Conservation (phyloP, 345 rosid species). For the Excoecaria agallocha region DNA sequence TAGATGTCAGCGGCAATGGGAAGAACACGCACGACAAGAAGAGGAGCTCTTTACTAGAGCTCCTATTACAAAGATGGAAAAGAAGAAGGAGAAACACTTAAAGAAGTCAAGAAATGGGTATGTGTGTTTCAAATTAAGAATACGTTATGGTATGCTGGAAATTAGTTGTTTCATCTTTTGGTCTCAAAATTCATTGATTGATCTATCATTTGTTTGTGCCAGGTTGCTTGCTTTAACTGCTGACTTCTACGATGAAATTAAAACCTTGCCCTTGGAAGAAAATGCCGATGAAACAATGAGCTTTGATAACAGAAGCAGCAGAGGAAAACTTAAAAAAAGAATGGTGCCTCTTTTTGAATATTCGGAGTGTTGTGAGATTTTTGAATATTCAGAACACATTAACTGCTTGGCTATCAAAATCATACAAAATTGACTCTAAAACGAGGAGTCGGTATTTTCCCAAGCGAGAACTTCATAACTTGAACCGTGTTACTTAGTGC, state of each 20-base stretch:
- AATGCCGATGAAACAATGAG: conserved; percentile 29
- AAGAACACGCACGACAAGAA: conserved; percentile 61
- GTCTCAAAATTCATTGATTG: background rate
- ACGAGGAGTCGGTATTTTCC: no score
- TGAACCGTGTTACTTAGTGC: no score
- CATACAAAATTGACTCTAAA: no score
- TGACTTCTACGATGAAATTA: conserved; percentile 64
- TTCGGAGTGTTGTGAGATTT: no score
- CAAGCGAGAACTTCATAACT: no score
- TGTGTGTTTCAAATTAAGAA: conserved; percentile 9
- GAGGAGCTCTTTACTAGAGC: conserved; percentile 80
- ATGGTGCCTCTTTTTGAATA: conserved; percentile 42
- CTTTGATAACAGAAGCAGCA: conserved; percentile 25
- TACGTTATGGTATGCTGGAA: background rate
- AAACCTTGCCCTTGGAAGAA: conserved; percentile 52
- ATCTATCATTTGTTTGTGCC: conserved; percentile 25
- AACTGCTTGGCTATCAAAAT: no score
- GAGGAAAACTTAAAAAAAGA: conserved; percentile 52
- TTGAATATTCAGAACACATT: background rate
- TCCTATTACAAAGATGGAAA: conserved; percentile 71
- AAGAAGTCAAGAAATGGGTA: conserved; percentile 86
- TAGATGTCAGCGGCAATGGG: conserved; percentile 56
- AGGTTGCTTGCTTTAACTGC: conserved; percentile 77
- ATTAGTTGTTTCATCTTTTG: background rate
- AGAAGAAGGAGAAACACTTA: conserved; percentile 63